Evolutionary conservation across 2,329 filamentous ascomycete species (phyloP), one percentile per base, ranked within the genome.

Genomic region (Cadophora gregata): DNA sequence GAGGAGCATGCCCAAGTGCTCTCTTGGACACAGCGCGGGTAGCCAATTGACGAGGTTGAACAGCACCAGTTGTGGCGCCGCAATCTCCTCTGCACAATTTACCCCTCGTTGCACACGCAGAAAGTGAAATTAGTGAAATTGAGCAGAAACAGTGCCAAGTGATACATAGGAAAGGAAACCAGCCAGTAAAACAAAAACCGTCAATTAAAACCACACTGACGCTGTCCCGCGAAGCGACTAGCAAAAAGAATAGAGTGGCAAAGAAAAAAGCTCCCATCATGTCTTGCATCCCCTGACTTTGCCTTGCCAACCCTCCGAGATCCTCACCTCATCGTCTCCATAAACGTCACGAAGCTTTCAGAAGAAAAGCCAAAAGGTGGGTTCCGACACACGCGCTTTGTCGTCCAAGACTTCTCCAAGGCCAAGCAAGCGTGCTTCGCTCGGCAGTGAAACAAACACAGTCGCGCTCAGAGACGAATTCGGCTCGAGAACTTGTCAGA

Each of bases 391-490:
- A 63, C 6, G 25, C 45, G 51, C 36, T 56, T 62, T 51, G 47
- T 56, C 61, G 21, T 56, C 48, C 60, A 63, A 64, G 47, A 42
- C 33, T 56, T 58, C 36, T 42, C 55, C 31, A 59, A 59, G 45
- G 47, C 33, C 27, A 33, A 29, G 29, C 29, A 50, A 21, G 56
- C n/a, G 21, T 25, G 25, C 36, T 29, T 16, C 24, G 36, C 33
- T 33, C n/a, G 51, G 42, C 65, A 51, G 38, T 68, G 68, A 70
- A 70, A 70, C 68, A 67, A 68, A 59, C 45, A 53, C 29, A 36
- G 29, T 56, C 53, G 29, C 53, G 53, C 53, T 56, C 53, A 53
- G 50, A 53, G 50, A 38, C 33, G 21, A 58, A 5, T 24, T 24
- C 33, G 53, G 24, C 53, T 36, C 53, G 31, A 36, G 12, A 58